Conservation (phyloP, 495 filamentous ascomycete species). For the Bryoglossum gracile region DNA sequence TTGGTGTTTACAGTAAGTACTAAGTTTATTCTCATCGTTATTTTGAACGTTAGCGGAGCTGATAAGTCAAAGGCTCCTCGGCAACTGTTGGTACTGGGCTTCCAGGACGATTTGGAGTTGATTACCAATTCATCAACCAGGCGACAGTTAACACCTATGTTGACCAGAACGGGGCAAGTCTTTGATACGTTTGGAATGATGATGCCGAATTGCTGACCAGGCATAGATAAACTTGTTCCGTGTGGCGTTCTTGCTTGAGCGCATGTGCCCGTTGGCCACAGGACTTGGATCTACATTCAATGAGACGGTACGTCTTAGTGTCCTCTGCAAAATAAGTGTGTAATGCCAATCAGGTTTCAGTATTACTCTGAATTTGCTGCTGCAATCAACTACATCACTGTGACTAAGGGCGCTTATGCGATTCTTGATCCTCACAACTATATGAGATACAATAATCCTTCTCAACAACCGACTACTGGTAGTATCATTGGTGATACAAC, state of each 20-base stretch:
- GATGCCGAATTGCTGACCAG: not conserved
- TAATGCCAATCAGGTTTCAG: too few species aligned
- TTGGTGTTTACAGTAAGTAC: conserved; percentile 38
- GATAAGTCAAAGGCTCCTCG: conserved; percentile 4
- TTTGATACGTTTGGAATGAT: not conserved
- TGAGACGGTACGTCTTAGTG: conserved; percentile 31
- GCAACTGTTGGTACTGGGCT: conserved; percentile 36
- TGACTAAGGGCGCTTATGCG: conserved; percentile 38
- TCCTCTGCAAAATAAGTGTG: too few species aligned
- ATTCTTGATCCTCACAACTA: conserved; percentile 52
- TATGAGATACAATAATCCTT: conserved; percentile 48
- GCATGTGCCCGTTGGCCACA: conserved; percentile 41
- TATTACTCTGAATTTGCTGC: conserved; percentile 42
- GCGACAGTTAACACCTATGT: conserved; percentile 38
- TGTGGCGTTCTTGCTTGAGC: conserved; percentile 46
- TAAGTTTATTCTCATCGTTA: not conserved
- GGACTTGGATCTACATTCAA: conserved; percentile 46
- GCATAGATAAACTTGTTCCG: conserved; percentile 42
- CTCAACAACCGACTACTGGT: conserved; percentile 40
- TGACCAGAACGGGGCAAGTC: conserved; percentile 36
- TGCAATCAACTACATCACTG: conserved; percentile 44
- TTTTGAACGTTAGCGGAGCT: not conserved
- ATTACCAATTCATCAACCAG: conserved; percentile 45
- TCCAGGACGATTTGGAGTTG: conserved; percentile 42
- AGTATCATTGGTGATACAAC: conserved; percentile 44